Percentiles rank a stretch among this genome's conserved stretches.
These are phyloP conservation scores for Biscogniauxia mediterranea DNA, from an alignment of 2,329 filamentous ascomycete genomes.

Conservation along the genomic window DNA sequence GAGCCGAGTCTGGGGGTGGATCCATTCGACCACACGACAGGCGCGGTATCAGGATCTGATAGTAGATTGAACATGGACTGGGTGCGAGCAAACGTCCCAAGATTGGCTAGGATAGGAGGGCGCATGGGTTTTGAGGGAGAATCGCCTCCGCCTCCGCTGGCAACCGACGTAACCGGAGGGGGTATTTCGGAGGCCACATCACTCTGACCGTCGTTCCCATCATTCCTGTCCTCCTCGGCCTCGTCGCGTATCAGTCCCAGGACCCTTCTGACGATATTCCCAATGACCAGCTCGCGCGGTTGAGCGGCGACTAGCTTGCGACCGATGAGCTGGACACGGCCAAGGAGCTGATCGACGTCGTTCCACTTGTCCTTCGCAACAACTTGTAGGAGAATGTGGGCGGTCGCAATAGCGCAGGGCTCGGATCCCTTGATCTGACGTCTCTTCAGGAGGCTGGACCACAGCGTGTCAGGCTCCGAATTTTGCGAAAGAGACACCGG, in stretches of 20 bases:
- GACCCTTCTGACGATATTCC: slow-evolving; percentile 89
- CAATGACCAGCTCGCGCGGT: slow-evolving; percentile 86
- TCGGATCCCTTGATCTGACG: slow-evolving; percentile 86
- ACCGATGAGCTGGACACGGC: slow-evolving; percentile 76
- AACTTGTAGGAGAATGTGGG: slow-evolving; percentile 82
- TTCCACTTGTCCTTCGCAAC: slow-evolving; percentile 78
- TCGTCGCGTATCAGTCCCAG: slow-evolving; percentile 90
- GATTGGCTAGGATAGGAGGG: slow-evolving; percentile 60
- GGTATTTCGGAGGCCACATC: background rate
- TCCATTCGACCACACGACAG: slow-evolving; percentile 47
- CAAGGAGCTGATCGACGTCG: slow-evolving; percentile 75
- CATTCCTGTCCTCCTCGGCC: slow-evolving; percentile 75
- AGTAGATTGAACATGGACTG: slow-evolving; percentile 89
- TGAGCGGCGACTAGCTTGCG: slow-evolving; percentile 77
- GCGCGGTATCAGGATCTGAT: slow-evolving; percentile 59
- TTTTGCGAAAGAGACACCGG: slow-evolving; percentile 14
- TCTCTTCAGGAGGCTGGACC: slow-evolving; percentile 76
- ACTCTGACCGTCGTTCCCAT: slow-evolving; percentile 51
- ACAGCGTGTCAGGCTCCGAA: background rate
- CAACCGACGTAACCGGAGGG: slow-evolving; percentile 14
- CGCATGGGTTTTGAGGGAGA: slow-evolving; percentile 36
- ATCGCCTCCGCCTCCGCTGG: background rate
- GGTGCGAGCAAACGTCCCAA: slow-evolving; percentile 62
- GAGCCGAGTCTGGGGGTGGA: slow-evolving; percentile 46
- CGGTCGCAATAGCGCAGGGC: slow-evolving; percentile 86